These are phyloP conservation scores for Plantago coronopus DNA, from an alignment of 305 asterid species.

Conservation along the genomic window DNA sequence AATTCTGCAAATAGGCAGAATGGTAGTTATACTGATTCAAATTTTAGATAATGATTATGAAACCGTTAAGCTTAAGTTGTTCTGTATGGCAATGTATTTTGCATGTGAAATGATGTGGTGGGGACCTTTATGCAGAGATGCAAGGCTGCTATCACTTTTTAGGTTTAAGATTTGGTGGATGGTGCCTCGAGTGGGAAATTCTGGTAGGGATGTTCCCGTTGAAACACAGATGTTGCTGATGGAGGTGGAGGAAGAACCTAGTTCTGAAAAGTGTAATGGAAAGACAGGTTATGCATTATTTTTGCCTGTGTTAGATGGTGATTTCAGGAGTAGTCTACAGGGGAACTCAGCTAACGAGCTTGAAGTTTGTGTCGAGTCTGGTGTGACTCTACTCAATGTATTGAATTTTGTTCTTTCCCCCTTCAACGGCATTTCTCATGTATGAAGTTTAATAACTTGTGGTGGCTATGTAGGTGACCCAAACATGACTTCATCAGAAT, in stretches of 20 bases:
- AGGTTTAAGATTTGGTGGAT: constrained; percentile 86
- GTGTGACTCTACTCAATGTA: too few relatives aligned
- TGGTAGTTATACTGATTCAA: too few relatives aligned
- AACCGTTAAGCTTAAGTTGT: too few relatives aligned
- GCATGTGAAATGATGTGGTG: too few relatives aligned
- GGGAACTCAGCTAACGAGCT: constrained; percentile 49
- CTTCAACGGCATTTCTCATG: too few relatives aligned
- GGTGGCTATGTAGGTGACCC: constrained; percentile 26
- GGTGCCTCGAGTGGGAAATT: constrained; percentile 59
- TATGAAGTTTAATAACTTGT: too few relatives aligned
- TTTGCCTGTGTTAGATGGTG: constrained; percentile 53
- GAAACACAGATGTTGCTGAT: constrained; percentile 63
- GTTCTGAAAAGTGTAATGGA: constrained; percentile 20
- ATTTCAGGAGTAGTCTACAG: constrained; percentile 47
- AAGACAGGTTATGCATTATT: constrained; percentile 45
- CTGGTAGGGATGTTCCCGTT: constrained; percentile 47
- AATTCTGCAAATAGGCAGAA: too few relatives aligned
- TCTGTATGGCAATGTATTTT: too few relatives aligned
- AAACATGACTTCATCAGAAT: constrained; percentile 37
- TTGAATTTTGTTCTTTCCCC: too few relatives aligned
- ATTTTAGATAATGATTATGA: too few relatives aligned
- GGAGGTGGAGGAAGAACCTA: constrained; percentile 40
- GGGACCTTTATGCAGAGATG: too few relatives aligned
- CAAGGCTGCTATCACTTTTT: too few relatives aligned
- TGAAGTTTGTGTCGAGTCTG: constrained; percentile 55